Evolutionary conservation across 1,284 basidiomycete species (phyloP).

Genomic region (Pseudozyma thailandica): DNA sequence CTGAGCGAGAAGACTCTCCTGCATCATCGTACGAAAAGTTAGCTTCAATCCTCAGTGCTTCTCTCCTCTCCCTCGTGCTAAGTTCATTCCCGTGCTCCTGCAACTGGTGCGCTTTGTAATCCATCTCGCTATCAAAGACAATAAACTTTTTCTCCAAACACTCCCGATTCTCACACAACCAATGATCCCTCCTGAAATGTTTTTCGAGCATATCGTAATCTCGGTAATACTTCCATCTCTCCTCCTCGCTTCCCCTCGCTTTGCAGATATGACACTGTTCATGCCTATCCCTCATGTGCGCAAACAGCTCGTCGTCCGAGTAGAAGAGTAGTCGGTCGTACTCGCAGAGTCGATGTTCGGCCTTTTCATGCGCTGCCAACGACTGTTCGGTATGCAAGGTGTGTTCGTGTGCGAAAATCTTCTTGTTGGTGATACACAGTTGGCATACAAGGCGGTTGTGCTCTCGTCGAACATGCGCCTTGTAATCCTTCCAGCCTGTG

Average conservation of each 20-base stretch:
- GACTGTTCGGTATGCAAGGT: conserved; percentile 79
- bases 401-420: conserved; percentile 96
- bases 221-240: conserved; percentile 60
- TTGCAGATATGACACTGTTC: conserved; percentile 95
- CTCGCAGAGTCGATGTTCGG: conserved; percentile 83
- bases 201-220: conserved; percentile 66
- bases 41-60: conserved; percentile 80
- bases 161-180: conserved; percentile 78
- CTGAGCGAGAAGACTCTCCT: conserved; percentile 47
- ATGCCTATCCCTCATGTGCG: conserved; percentile 91
- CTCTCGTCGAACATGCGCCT: conserved; percentile 78
- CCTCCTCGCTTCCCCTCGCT: conserved; percentile 52
- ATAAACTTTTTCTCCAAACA: conserved; percentile 92
- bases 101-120: conserved; percentile 91
- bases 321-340: conserved; percentile 94
- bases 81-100: conserved; percentile 84
- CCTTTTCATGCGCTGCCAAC: conserved; percentile 79
- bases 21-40: conserved; percentile 81
- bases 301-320: conserved; percentile 88
- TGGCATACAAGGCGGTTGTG: conserved; percentile 82
- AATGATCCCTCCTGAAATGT: conserved; percentile 73
- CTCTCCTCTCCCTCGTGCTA: conserved; percentile 79
- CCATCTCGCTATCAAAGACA: conserved; percentile 85
- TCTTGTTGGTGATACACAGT: conserved; percentile 87
- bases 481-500: conserved; percentile 87